Percentiles rank a stretch among this genome's conserved stretches.
These are phyloP conservation scores for Takakia lepidozioides DNA, from an alignment of 225 moss, liverwort and hornwort species.

Conservation along the genomic window DNA sequence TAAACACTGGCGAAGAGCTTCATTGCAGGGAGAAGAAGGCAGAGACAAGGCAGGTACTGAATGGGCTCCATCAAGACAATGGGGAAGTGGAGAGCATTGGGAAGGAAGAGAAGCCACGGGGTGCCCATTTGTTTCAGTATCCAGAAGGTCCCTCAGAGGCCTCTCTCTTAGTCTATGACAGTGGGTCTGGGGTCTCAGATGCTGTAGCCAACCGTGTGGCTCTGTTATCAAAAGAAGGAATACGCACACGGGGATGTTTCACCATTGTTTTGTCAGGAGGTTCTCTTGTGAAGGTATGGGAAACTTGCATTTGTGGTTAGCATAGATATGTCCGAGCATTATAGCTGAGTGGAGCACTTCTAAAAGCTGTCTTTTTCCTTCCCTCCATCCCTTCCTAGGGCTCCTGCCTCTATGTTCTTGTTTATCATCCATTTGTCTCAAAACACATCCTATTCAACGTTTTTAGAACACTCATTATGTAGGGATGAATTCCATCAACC, in stretches of 20 bases:
- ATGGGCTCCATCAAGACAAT: constrained; percentile 12
- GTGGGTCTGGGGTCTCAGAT: constrained; percentile 29
- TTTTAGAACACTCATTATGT: no score
- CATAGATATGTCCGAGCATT: not conserved
- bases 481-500: no score
- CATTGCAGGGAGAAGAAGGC: constrained; percentile 27
- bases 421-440: no score
- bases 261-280: constrained; percentile 80
- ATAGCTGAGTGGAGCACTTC: not conserved
- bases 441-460: no score
- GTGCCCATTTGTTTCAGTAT: constrained; percentile 48
- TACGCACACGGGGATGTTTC: constrained; percentile 51
- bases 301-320: not conserved
- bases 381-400: not conserved
- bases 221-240: constrained; percentile 50
- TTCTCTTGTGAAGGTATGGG: constrained; percentile 53
- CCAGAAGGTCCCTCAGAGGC: constrained; percentile 43
- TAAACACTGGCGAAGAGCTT: constrained; percentile 5
- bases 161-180: constrained; percentile 32
- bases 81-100: not conserved
- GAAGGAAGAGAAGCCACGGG: constrained; percentile 6
- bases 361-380: not conserved
- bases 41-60: constrained; percentile 23
- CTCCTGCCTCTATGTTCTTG: not conserved
- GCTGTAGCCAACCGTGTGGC: constrained; percentile 58